Percentiles rank a stretch among this genome's conserved stretches.
Evolutionary conservation across 2,329 filamentous ascomycete species (phyloP).

Genomic region (Alternaria sp.): DNA sequence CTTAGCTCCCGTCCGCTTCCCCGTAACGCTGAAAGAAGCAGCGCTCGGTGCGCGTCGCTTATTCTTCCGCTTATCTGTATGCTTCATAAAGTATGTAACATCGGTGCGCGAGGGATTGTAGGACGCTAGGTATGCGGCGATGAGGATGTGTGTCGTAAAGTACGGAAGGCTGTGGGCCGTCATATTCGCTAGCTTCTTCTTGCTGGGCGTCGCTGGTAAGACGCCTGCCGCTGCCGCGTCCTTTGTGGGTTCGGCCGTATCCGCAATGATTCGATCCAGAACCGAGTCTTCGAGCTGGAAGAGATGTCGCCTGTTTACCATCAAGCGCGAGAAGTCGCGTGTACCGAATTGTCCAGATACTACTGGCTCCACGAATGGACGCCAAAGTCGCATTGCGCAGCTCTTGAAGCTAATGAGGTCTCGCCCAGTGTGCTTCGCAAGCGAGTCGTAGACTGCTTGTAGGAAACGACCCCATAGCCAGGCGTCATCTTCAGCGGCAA

Average conservation of each 20-base stretch:
- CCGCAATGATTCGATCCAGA: constrained; percentile 65
- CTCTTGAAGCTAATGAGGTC: constrained; percentile 77
- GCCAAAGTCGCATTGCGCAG: constrained; percentile 80
- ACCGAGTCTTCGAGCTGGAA: constrained; percentile 78
- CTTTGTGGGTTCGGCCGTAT: neutral
- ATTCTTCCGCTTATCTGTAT: constrained; percentile 61
- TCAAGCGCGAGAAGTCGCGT: constrained; percentile 83
- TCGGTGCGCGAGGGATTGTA: constrained; percentile 81
- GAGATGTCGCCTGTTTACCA: constrained; percentile 73
- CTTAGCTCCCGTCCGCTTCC: constrained; percentile 50
- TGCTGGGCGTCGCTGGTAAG: constrained; percentile 20
- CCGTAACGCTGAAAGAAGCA: constrained; percentile 22
- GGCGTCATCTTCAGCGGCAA: constrained; percentile 64
- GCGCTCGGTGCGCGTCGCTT: constrained; percentile 50
- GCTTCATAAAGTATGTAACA: constrained; percentile 76
- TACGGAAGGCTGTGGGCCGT: constrained; percentile 67
- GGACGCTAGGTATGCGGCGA: constrained; percentile 81
- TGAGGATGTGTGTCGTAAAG: constrained; percentile 75
- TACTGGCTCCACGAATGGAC: constrained; percentile 81
- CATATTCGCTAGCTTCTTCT: constrained; percentile 24
- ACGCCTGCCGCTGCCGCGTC: neutral
- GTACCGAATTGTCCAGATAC: constrained; percentile 74
- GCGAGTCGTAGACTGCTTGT: constrained; percentile 84
- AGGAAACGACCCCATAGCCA: constrained; percentile 84
- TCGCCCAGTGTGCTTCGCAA: constrained; percentile 80